Conservation (phyloP, 768 basidiomycete genomes). For the Phlegmacium glaucopus region DNA sequence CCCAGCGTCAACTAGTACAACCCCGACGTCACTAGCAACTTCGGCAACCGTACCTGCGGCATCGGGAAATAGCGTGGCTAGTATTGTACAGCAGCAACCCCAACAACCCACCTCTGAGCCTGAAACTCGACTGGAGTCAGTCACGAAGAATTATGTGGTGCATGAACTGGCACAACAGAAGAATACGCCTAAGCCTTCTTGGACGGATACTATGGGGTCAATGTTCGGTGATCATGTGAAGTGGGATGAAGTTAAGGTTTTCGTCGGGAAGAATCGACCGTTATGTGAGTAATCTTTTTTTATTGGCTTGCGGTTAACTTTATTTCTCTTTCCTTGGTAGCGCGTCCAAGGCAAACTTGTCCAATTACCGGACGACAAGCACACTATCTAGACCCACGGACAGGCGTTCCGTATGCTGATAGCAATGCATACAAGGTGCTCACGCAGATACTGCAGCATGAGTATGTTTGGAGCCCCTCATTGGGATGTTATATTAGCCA, state of each 20-base stretch:
- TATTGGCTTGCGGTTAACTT: neutral
- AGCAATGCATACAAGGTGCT: slow-evolving; percentile 62
- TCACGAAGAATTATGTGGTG: slow-evolving; percentile 67
- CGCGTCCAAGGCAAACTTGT: slow-evolving; percentile 63
- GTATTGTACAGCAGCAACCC: slow-evolving; percentile 7
- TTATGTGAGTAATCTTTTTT: slow-evolving; percentile 38
- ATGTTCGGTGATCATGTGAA: slow-evolving; percentile 84
- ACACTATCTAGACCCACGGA: slow-evolving; percentile 75
- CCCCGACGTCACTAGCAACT: slow-evolving; percentile 1
- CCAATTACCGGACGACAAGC: slow-evolving; percentile 78
- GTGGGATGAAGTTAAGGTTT: slow-evolving; percentile 74
- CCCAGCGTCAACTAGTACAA: neutral
- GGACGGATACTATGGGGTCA: slow-evolving; percentile 74
- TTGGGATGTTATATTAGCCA: slow-evolving; percentile 41
- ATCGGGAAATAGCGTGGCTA: no score
- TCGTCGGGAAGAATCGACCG: slow-evolving; percentile 61
- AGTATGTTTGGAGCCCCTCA: slow-evolving; percentile 62
- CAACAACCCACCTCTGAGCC: slow-evolving; percentile 20
- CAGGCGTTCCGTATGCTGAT: slow-evolving; percentile 77
- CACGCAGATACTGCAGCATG: slow-evolving; percentile 57
- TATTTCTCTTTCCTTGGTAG: slow-evolving; percentile 32
- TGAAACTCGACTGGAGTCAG: slow-evolving; percentile 41
- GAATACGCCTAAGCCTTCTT: slow-evolving; percentile 47
- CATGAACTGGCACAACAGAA: slow-evolving; percentile 56
- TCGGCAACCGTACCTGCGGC: slow-evolving; percentile 1